Evolutionary conservation across 2,329 filamentous ascomycete species (phyloP), one percentile per base, ranked within the genome.

Genomic region (Aureobasidium sp.): DNA sequence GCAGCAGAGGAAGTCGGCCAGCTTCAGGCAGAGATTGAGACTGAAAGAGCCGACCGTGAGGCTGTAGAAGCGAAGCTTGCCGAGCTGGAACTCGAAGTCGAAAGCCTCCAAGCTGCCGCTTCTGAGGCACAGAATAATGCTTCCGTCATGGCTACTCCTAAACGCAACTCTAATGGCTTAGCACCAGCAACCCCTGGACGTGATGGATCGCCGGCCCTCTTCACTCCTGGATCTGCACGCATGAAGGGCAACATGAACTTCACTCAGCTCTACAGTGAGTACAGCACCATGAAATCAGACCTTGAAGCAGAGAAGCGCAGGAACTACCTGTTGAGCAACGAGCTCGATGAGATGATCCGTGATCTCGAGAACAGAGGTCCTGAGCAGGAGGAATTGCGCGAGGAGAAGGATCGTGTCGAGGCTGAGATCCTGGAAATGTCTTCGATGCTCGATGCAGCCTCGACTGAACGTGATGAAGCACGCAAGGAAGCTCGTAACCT

Each of bases 311-410:
- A 96, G 73, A 87, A 87, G 71, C 83, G 89, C 63, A 84, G 86
- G 25, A 91, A 85, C 68, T 85, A 89, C 65, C 85, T 90, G 70
- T 84, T 97, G 12, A 83, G 84, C 20, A 83, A 86, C 41, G 86
- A 93, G 48, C 79, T 97, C 48, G 90, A 97, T 66, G 89, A 94
- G 63, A 90, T 97, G 78, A 84, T 97, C 63, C 83, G 86, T 41
- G 88, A 92, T 63, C 77, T 97, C 41, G 92, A 99, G 73, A 87
- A 87, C 27, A 92, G 90, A 72, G 87, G 88, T 29, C 94, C 94
- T 0, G 91, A 97, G 70, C 84, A 97, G 34, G 87, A 96, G 65
- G 92, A 97, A 67, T 79, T 96, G 20, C 87, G 89, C 52, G 82
- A 85, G 15, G 92, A 97, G 68, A 87, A 92, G 65, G 87, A 90